These are phyloP conservation scores for Trichophyton schoenleinii DNA, from an alignment of 2,329 filamentous ascomycete species.

Conservation along the genomic window DNA sequence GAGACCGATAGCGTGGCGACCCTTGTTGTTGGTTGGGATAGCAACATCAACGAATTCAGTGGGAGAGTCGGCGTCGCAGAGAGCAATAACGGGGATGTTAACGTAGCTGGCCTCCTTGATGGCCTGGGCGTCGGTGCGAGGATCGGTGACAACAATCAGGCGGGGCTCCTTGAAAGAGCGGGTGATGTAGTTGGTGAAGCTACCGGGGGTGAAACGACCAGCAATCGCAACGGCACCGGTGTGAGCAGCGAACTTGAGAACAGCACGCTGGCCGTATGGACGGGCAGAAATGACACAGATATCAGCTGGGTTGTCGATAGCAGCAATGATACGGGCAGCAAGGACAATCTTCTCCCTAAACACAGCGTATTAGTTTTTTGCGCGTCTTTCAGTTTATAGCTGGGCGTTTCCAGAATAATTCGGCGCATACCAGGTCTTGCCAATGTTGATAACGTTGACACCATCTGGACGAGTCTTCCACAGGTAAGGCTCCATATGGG, in stretches of 20 bases:
- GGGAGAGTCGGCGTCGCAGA: conserved; percentile 97
- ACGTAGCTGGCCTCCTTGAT: conserved; percentile 99
- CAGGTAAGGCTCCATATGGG: conserved; percentile 98
- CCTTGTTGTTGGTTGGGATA: conserved; percentile 99
- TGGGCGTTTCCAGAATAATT: not conserved
- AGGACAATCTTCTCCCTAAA: conserved; percentile 98
- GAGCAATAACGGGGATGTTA: conserved; percentile 99
- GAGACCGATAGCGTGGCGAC: conserved; percentile 95
- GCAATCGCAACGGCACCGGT: conserved; percentile 96
- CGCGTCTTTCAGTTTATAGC: not conserved
- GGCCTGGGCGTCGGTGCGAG: conserved; percentile 97
- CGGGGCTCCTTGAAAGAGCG: conserved; percentile 99
- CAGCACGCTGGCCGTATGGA: conserved; percentile 98
- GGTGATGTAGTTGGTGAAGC: conserved; percentile 99
- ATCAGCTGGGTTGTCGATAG: conserved; percentile 98
- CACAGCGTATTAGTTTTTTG: conserved; percentile 2
- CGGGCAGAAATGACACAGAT: conserved; percentile 98
- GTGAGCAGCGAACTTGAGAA: conserved; percentile 99
- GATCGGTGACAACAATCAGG: conserved; percentile 98
- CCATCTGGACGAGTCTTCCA: conserved; percentile 99
- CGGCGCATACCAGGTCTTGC: conserved; percentile 85
- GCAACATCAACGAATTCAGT: conserved; percentile 99
- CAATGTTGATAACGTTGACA: conserved; percentile 98
- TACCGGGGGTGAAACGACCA: conserved; percentile 99
- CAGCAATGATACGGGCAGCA: conserved; percentile 94